Conservation (phyloP, 768 basidiomycete genomes). For the Nidularia pulvinata region DNA sequence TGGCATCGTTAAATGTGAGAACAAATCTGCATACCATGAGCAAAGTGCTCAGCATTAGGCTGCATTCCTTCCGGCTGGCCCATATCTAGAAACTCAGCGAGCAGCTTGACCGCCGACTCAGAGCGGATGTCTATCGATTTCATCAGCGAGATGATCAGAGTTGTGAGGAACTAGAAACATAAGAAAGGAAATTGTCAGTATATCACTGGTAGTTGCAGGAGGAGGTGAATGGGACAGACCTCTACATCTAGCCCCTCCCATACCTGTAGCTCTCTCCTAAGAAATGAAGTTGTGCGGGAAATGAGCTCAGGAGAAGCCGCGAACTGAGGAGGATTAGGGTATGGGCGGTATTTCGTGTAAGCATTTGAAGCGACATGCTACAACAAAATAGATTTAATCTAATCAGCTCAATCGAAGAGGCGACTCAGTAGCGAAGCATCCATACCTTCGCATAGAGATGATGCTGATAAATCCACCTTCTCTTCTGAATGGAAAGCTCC, state of each 20-base stretch:
- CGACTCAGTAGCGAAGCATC: slow-evolving; percentile 7
- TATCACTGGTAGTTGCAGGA: slow-evolving; percentile 1
- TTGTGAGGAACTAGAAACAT: slow-evolving; percentile 74
- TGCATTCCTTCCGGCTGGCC: slow-evolving; percentile 58
- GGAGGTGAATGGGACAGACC: slow-evolving; percentile 31
- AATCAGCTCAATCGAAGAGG: slow-evolving; percentile 4
- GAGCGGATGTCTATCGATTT: slow-evolving; percentile 92
- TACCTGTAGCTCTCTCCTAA: slow-evolving; percentile 84
- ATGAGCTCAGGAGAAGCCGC: slow-evolving; percentile 73
- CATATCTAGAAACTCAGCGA: slow-evolving; percentile 90
- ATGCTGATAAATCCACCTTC: slow-evolving; percentile 82
- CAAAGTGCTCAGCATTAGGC: slow-evolving; percentile 89
- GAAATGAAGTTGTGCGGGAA: slow-evolving; percentile 74
- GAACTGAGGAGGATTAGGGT: slow-evolving; percentile 86
- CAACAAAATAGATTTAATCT: too few species aligned
- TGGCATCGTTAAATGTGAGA: too few species aligned
- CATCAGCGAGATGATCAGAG: slow-evolving; percentile 88
- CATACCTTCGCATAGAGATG: slow-evolving; percentile 84
- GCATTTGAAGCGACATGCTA: slow-evolving; percentile 92
- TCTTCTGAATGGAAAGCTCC: slow-evolving; percentile 68
- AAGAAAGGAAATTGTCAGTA: slow-evolving; percentile 11
- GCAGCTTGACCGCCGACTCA: slow-evolving; percentile 79
- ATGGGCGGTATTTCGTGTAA: slow-evolving; percentile 86
- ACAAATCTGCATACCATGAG: slow-evolving; percentile 61
- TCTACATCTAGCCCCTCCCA: slow-evolving; percentile 93